These are phyloP conservation scores for Penicillium goetzii DNA, from an alignment of 495 filamentous ascomycete genomes.

Conservation along the genomic window DNA sequence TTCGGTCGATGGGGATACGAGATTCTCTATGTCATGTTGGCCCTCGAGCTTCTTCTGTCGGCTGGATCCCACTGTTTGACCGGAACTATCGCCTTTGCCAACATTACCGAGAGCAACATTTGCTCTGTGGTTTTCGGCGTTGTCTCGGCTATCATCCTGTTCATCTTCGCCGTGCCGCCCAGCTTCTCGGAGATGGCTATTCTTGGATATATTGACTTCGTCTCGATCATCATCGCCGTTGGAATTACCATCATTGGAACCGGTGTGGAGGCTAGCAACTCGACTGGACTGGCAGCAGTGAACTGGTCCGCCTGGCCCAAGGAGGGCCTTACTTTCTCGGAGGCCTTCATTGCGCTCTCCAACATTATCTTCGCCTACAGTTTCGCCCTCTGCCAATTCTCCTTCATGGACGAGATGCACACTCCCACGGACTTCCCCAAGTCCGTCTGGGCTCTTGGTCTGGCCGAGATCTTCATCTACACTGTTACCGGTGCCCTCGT, in stretches of 20 bases:
- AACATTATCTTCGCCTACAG: slow-evolving; percentile 69
- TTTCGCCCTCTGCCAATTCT: slow-evolving; percentile 65
- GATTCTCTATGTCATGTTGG: slow-evolving; percentile 58
- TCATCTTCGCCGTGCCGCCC: slow-evolving; percentile 60
- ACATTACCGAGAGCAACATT: slow-evolving; percentile 56
- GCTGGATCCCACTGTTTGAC: slow-evolving; percentile 70
- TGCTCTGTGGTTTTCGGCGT: slow-evolving; percentile 66
- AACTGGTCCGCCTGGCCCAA: slow-evolving; percentile 39
- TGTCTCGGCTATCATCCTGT: slow-evolving; percentile 60
- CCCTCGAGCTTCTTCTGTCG: slow-evolving; percentile 65
- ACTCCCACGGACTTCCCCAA: slow-evolving; percentile 63
- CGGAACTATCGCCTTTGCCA: slow-evolving; percentile 67
- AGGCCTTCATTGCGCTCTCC: slow-evolving; percentile 58
- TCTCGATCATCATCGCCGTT: slow-evolving; percentile 65
- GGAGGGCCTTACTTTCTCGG: slow-evolving; percentile 30
- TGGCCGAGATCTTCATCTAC: slow-evolving; percentile 65
- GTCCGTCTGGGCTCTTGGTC: slow-evolving; percentile 59
- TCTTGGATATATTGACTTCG: slow-evolving; percentile 60
- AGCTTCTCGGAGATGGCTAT: slow-evolving; percentile 57
- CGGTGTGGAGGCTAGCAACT: slow-evolving; percentile 46
- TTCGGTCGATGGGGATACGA: slow-evolving; percentile 57
- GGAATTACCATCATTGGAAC: slow-evolving; percentile 67
- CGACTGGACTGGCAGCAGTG: slow-evolving; percentile 36
- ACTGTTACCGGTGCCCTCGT: slow-evolving; percentile 64
- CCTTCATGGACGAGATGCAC: slow-evolving; percentile 51